Conservation (phyloP, 2,329 filamentous ascomycete species). For the Mycocentrospora acerina region DNA sequence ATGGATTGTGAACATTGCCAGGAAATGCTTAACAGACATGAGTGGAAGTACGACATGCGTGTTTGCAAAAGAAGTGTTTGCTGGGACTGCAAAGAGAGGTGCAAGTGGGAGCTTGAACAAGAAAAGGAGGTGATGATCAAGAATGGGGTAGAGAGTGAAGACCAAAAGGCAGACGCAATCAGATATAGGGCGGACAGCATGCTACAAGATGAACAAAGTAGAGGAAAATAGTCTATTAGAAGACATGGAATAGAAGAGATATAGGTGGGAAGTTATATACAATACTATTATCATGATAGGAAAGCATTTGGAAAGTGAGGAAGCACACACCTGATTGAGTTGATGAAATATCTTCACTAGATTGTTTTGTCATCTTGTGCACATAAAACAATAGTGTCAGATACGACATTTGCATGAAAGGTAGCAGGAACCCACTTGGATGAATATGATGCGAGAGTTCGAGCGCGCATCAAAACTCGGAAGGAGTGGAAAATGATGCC, state of each 20-base stretch:
- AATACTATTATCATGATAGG: too few species aligned
- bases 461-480: too few species aligned
- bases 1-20: constrained; percentile 35
- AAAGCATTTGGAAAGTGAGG: constrained; percentile 10
- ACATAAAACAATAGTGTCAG: too few species aligned
- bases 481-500: too few species aligned
- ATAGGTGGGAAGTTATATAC: too few species aligned
- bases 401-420: too few species aligned
- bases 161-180: constrained; percentile 15
- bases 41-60: constrained; percentile 39
- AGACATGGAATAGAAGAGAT: too few species aligned
- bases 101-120: constrained; percentile 32
- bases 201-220: constrained; percentile 22
- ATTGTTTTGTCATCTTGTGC: too few species aligned
- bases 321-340: too few species aligned
- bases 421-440: too few species aligned
- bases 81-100: constrained; percentile 38
- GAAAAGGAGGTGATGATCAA: constrained; percentile 4
- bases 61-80: constrained; percentile 37
- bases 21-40: constrained; percentile 34
- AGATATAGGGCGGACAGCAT: constrained; percentile 36
- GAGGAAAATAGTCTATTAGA: constrained; percentile 18
- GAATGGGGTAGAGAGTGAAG: constrained; percentile 2
- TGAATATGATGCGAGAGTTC: too few species aligned
- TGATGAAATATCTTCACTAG: too few species aligned